Percentiles rank a stretch among this genome's conserved stretches.
These are phyloP conservation scores for Amaranthus hypochondriacus DNA, from an alignment of 148 eudicot species.

Conservation along the genomic window DNA sequence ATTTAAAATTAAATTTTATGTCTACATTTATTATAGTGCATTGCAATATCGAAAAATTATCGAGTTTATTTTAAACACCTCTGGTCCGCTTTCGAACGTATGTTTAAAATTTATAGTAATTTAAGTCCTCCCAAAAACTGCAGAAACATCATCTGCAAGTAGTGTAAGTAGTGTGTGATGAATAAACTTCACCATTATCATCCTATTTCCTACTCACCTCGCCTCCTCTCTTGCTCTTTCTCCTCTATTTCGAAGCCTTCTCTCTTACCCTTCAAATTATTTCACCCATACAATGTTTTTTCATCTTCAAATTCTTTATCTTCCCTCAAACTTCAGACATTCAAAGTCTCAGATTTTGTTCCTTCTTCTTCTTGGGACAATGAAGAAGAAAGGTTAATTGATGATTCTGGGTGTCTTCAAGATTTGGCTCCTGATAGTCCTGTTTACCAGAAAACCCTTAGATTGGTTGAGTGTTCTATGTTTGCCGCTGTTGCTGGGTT, in stretches of 20 bases:
- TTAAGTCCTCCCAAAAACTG: neutral
- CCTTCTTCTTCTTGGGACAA: conserved; percentile 27
- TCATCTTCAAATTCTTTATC: conserved; percentile 16
- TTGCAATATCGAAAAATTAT: no score
- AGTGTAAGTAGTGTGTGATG: neutral
- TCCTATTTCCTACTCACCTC: neutral
- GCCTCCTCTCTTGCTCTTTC: neutral
- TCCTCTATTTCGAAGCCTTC: conserved; percentile 8
- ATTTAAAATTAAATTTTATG: no score
- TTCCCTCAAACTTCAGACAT: conserved; percentile 14
- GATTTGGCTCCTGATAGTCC: conserved; percentile 59
- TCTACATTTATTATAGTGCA: no score
- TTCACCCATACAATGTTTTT: conserved; percentile 5
- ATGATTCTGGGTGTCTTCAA: conserved; percentile 32
- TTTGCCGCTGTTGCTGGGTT: conserved; percentile 83
- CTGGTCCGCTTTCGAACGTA: no score
- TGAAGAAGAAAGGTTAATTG: conserved; percentile 9
- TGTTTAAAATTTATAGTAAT: no score
- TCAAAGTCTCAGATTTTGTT: conserved; percentile 21
- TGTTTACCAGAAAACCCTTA: conserved; percentile 65
- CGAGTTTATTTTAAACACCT: no score
- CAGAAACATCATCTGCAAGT: neutral
- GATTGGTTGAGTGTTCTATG: conserved; percentile 94
- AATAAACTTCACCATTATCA: conserved; percentile 21
- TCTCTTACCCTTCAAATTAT: neutral